Conservation (phyloP, 768 basidiomycete species). For the Dentipellis sp. region DNA sequence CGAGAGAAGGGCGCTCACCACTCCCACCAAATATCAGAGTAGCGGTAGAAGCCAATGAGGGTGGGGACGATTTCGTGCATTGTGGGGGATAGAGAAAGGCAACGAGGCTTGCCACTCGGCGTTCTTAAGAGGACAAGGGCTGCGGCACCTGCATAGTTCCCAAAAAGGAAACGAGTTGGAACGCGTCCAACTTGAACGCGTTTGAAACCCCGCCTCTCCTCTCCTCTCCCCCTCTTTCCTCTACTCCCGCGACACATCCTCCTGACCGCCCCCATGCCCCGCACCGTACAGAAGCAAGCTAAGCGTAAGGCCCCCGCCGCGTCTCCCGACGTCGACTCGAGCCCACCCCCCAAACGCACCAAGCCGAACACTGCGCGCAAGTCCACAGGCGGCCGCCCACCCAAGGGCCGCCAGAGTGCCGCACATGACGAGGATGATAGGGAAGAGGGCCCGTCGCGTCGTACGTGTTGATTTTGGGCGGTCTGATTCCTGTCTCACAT, state of each 20-base stretch:
- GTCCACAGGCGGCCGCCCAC: constrained; percentile 51
- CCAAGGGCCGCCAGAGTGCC: not conserved
- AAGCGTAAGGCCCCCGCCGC: constrained; percentile 23
- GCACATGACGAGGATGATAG: not conserved
- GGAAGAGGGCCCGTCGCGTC: constrained; percentile 1
- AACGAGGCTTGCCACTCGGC: not conserved
- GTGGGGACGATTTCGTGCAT: constrained; percentile 33
- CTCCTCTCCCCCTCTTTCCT: not conserved
- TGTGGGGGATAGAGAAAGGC: not conserved
- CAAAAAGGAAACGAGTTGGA: not conserved
- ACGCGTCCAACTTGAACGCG: constrained; percentile 11
- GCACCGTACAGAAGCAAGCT: constrained; percentile 56
- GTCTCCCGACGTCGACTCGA: constrained; percentile 26
- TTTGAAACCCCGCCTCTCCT: constrained; percentile 1
- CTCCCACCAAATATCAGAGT: constrained; percentile 79
- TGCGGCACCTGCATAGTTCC: not conserved
- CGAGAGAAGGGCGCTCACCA: constrained; percentile 34
- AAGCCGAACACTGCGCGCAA: constrained; percentile 64
- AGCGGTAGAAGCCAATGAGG: constrained; percentile 60
- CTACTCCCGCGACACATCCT: not conserved
- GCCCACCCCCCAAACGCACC: constrained; percentile 37
- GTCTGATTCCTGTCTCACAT: not conserved
- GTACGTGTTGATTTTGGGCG: not conserved
- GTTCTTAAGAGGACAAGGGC: not conserved
- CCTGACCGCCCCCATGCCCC: constrained; percentile 42